Evolutionary conservation across 2,329 filamentous ascomycete genomes (phyloP).

Genomic region (Xylariaceae sp.): DNA sequence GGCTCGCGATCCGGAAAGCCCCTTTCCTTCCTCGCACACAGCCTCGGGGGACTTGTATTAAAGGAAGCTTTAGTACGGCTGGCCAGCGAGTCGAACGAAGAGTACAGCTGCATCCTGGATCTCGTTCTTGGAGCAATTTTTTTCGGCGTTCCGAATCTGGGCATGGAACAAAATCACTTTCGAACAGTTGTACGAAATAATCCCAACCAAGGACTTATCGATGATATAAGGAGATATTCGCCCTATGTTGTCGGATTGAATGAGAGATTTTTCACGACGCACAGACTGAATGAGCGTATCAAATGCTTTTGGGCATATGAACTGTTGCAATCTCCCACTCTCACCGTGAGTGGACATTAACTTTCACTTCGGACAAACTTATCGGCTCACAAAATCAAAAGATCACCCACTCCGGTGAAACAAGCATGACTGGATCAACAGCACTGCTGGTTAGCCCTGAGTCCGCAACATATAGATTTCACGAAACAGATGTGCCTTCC

Average conservation of each 20-base stretch:
- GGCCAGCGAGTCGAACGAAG: not conserved
- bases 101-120: not conserved
- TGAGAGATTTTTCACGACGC: not conserved
- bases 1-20: constrained; percentile 15
- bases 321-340: constrained; percentile 13
- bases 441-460: constrained; percentile 13
- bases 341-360: constrained; percentile 1
- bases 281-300: not conserved
- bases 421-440: constrained; percentile 2
- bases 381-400: no score
- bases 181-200: constrained; percentile 3
- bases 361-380: not conserved
- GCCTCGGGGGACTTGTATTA: constrained; percentile 27
- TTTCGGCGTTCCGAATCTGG: constrained; percentile 16
- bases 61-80: constrained; percentile 22
- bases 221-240: constrained; percentile 9
- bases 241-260: constrained; percentile 8
- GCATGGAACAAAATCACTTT: constrained; percentile 11
- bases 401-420: constrained; percentile 1
- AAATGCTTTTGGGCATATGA: constrained; percentile 14
- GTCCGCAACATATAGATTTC: constrained; percentile 9
- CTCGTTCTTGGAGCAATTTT: constrained; percentile 8
- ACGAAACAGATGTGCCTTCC: not conserved
- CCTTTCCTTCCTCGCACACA: constrained; percentile 27
- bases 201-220: constrained; percentile 7